These are phyloP conservation scores for Skeletonema marinoi DNA, from an alignment of 108 stramenopile species.

Conservation along the genomic window DNA sequence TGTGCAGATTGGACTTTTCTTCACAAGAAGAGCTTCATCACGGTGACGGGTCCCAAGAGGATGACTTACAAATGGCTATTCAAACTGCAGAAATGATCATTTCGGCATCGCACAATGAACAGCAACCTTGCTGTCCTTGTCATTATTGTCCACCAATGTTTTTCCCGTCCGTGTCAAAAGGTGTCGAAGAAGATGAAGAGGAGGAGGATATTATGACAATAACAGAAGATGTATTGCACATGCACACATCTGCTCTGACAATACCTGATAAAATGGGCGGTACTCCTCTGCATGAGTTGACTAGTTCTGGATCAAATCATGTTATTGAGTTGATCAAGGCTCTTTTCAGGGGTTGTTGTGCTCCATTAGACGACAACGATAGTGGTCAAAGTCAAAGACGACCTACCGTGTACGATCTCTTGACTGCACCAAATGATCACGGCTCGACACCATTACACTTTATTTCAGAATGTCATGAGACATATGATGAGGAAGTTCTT, in stretches of 20 bases:
- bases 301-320: conserved; percentile 30
- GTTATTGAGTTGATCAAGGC: conserved; percentile 14
- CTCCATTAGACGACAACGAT: neutral
- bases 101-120: conserved; percentile 19
- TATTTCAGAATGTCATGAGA: neutral
- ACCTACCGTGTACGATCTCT: conserved; percentile 21
- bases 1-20: conserved; percentile 11
- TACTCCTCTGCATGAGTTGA: conserved; percentile 32
- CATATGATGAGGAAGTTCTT: conserved; percentile 14
- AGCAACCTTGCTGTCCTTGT: conserved; percentile 1
- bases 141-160: conserved; percentile 24
- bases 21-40: too few species aligned
- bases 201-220: neutral
- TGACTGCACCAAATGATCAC: conserved; percentile 23
- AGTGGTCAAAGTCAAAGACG: neutral
- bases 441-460: conserved; percentile 35
- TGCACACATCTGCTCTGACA: conserved; percentile 31
- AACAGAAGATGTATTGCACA: conserved; percentile 13
- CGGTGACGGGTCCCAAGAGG: neutral
- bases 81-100: conserved; percentile 29
- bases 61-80: conserved; percentile 6
- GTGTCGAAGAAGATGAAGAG: neutral
- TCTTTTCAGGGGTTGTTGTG: conserved; percentile 22
- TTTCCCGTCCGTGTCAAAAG: conserved; percentile 1
- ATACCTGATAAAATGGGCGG: conserved; percentile 36